These are phyloP conservation scores for Entoloma clypeatum DNA, from an alignment of 1,284 basidiomycete species.

Conservation along the genomic window DNA sequence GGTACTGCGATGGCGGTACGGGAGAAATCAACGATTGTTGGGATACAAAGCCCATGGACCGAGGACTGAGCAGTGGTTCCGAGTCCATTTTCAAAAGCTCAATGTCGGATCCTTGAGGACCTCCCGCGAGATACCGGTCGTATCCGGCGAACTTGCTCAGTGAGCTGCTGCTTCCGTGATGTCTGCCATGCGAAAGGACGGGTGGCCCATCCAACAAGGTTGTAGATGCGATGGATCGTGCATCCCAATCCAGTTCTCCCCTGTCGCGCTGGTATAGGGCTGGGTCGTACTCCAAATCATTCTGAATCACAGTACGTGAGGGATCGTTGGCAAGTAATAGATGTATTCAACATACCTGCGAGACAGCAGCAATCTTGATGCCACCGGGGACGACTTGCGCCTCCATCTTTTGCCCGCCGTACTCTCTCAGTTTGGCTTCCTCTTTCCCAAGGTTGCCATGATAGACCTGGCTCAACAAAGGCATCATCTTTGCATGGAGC, in stretches of 20 bases:
- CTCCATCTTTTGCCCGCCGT: constrained; percentile 70
- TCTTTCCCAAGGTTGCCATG: constrained; percentile 64
- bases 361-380: constrained; percentile 73
- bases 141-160: constrained; percentile 36
- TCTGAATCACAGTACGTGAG: constrained; percentile 30
- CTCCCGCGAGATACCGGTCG: constrained; percentile 52
- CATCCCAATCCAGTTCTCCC: constrained; percentile 79
- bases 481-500: constrained; percentile 84
- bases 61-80: constrained; percentile 51
- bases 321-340: constrained; percentile 5
- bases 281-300: constrained; percentile 75
- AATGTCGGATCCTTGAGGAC: constrained; percentile 41
- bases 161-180: constrained; percentile 29
- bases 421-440: constrained; percentile 64
- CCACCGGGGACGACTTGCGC: constrained; percentile 70
- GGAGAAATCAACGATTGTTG: constrained; percentile 34
- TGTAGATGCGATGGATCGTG: constrained; percentile 62
- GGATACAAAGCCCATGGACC: constrained; percentile 27
- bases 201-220: constrained; percentile 44
- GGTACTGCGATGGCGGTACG: constrained; percentile 32
- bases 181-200: constrained; percentile 39
- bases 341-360: constrained; percentile 45
- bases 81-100: constrained; percentile 54
- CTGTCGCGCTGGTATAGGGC: constrained; percentile 69
- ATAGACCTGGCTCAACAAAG: constrained; percentile 70